Base-by-base conservation (phyloP, 1,284 basidiomycete genomes). In the Acaromyces ingoldii region DNA sequence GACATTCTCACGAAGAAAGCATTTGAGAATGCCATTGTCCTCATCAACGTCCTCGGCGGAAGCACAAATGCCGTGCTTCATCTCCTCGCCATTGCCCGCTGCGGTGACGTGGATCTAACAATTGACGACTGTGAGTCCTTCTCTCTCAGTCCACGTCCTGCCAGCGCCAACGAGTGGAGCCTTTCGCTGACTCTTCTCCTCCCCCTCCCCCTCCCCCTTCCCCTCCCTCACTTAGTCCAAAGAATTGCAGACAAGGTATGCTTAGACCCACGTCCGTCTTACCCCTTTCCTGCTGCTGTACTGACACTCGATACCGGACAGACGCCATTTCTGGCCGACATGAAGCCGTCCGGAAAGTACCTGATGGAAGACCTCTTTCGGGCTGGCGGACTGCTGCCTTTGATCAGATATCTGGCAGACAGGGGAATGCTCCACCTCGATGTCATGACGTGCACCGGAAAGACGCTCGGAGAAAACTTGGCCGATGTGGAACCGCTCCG, bases 1-100 rank as follows among this genome's bases (percentile, higher is more conserved):
- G 88, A 97, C 74, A 96, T 97, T 77, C 96, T 97, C 91, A 96
- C 91, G 19, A 84, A 86, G 25, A 82, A 85, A 17, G 91, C 92
- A 3, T 96, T 97, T 68, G 92, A 97, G 79, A 96, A 96, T 77
- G 92, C 92, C 17, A 91, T 97, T 51, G 74, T 72, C 83, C 91
- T 87, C 9, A 80, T 82, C 64, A 48, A 58, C 46, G 47, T 62
- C 56, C 42, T 42, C 43, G 36, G 68, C 89, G 89, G 87, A 87
- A 92, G 89, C 4, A 96, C 91, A 9, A 96, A 96, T 74, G 87
- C 91, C 26, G 91, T 93, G 21, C 78, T 93, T 25, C 90, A 93
- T 76, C 79, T 93, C 57, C 87, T 92, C 67, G 91, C 90, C 30
- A 84, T 93, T 60, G 90, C 91, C 0, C 88, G 89, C 71, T 88